Conservation (phyloP, 306 rosid genomes). For the Arachis stenosperma region DNA sequence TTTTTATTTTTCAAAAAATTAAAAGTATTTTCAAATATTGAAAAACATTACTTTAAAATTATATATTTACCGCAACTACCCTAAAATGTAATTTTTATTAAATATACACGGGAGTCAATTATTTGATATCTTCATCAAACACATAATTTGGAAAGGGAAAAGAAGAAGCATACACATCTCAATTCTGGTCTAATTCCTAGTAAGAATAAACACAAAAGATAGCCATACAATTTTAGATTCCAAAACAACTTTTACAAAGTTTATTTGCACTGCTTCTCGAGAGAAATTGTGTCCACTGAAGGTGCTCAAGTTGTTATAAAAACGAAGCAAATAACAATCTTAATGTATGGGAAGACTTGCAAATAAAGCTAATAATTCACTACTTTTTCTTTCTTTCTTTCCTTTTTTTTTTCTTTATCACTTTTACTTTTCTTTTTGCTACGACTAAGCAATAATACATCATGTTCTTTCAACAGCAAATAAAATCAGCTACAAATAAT, state of each 20-base stretch:
- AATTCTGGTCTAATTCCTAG: not conserved
- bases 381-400: not conserved
- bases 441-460: not conserved
- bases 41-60: too few relatives aligned
- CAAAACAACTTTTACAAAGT: not conserved
- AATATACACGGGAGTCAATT: not conserved
- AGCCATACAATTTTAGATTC: not conserved
- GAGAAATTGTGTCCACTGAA: slow-evolving; percentile 1
- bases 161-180: not conserved
- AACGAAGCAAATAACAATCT: not conserved
- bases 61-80: too few relatives aligned
- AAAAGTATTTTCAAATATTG: too few relatives aligned
- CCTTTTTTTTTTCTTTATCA: not conserved
- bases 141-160: too few relatives aligned
- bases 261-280: not conserved
- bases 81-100: not conserved
- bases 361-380: not conserved
- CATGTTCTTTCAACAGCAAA: not conserved
- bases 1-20: too few relatives aligned
- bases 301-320: not conserved
- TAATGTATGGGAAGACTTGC: not conserved
- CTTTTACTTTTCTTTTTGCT: not conserved
- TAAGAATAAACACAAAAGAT: not conserved
- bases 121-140: not conserved
- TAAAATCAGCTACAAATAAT: not conserved